Evolutionary conservation across 768 basidiomycete species (phyloP).

Genomic region (Pseudohyphozyma bogoriensis): DNA sequence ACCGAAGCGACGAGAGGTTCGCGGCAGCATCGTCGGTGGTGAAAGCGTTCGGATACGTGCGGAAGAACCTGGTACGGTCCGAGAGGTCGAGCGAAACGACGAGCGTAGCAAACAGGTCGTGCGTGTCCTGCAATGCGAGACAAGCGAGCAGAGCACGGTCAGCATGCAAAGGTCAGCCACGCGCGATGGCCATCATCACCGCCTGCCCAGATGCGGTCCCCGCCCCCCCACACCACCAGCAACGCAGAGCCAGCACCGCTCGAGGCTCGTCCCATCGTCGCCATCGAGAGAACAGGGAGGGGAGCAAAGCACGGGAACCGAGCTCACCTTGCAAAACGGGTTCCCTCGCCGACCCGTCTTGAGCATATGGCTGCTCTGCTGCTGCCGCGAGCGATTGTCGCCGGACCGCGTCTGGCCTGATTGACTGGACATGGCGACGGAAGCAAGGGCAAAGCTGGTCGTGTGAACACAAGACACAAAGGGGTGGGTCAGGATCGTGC

Average conservation of each 20-base stretch:
- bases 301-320: no score
- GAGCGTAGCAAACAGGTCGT: conserved; percentile 94
- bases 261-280: no score
- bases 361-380: conserved; percentile 34
- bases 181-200: no score
- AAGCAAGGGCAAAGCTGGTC: no score
- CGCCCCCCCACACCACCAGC: no score
- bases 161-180: background rate
- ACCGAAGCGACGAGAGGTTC: conserved; percentile 90
- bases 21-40: conserved; percentile 85
- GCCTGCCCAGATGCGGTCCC: no score
- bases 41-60: conserved; percentile 86
- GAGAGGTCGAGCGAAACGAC: conserved; percentile 82
- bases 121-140: conserved; percentile 83
- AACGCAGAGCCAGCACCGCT: background rate
- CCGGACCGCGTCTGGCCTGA: conserved; percentile 18
- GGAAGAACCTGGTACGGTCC: conserved; percentile 91
- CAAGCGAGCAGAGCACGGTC: background rate
- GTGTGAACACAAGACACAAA: no score
- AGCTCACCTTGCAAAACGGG: conserved; percentile 35
- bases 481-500: background rate
- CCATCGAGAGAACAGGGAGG: no score
- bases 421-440: background rate
- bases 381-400: conserved; percentile 20
- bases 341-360: conserved; percentile 33